Evolutionary conservation across 257 asterid genomes (phyloP), one percentile per base, ranked within the genome.

Genomic region (Scutellaria minor): DNA sequence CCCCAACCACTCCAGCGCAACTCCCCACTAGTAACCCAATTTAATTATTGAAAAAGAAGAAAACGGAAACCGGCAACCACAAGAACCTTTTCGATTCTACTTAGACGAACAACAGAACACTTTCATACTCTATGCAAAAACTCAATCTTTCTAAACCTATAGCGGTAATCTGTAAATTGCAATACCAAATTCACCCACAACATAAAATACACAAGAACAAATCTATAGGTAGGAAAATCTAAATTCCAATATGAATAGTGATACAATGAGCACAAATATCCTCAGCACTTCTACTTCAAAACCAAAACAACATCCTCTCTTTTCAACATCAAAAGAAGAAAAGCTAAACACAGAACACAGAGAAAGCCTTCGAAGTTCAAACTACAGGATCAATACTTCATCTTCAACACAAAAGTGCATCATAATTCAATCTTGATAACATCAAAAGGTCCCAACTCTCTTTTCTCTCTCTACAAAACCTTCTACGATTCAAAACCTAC

Each of bases 1-100:
- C 83, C 97, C 98, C 83, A 94, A 79, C 92, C 92, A 94, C 96
- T 94, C 97, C 98, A 91, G 97, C n/a, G 96, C 97, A 84, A 90
- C 85, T 83, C 68, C 72, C 86, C 72, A 79, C 61, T 48, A 79
- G 66, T 74, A 69, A 79, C 86, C 81, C 2, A 63, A 65, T 20
- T 37, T 59, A 60, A 67, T 57, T 7, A 58, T 35, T 50, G 47
- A 12, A 24, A 45, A 57, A 47, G 15, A 10, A 35, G 3, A 55
- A 57, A 37, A 57, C 44, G 6, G 35, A 27, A 6, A 67, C 53
- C 9, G 54, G 63, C 41, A 45, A 64, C 75, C 57, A 24, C 63
- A 73, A 56, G 64, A 75, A 50, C 76, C 85, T 72, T 78, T 22
- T 54, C 51, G 51, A 51, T 66, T 76, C 77, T 56, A 81, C 55